These are phyloP conservation scores for Candida gorgasii DNA, from an alignment of 805 yeast species.

Conservation along the genomic window DNA sequence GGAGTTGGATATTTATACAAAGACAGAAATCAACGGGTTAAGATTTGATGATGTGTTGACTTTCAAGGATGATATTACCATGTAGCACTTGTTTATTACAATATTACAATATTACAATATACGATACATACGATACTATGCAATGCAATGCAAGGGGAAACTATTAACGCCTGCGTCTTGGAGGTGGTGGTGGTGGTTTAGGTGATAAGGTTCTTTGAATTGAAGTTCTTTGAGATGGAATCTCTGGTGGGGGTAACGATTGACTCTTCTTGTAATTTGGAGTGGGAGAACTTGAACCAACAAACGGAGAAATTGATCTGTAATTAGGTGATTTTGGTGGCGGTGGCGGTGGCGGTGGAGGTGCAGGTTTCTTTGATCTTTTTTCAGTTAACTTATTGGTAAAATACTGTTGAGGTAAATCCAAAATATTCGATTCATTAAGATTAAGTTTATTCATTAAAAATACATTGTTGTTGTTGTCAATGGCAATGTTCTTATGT, in stretches of 20 bases:
- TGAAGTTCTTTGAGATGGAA: conserved; percentile 7
- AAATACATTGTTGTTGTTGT: conserved; percentile 33
- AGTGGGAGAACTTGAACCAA: not conserved
- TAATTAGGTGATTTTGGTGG: conserved; percentile 13
- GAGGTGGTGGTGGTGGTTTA: conserved; percentile 38
- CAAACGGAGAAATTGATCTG: conserved; percentile 8
- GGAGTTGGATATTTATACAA: conserved; percentile 38
- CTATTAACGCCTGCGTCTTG: conserved; percentile 23
- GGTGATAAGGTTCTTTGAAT: conserved; percentile 10
- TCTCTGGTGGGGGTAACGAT: conserved; percentile 3
- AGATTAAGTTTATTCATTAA: conserved; percentile 7
- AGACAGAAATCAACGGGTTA: conserved; percentile 63
- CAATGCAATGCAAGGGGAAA: too few species aligned
- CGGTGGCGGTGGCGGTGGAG: conserved; percentile 47
- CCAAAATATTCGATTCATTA: conserved; percentile 24
- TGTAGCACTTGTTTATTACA: too few species aligned
- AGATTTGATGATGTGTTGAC: conserved; percentile 62
- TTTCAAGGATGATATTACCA: conserved; percentile 56
- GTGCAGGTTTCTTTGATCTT: conserved; percentile 39
- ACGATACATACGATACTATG: too few species aligned
- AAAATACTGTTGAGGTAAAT: conserved; percentile 34
- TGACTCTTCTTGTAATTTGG: not conserved
- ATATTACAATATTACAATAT: too few species aligned
- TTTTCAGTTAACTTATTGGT: conserved; percentile 18
- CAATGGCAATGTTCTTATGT: conserved; percentile 19